Conservation (phyloP, 176 grass and related monocot species). For the Thinopyrum elongatum region DNA sequence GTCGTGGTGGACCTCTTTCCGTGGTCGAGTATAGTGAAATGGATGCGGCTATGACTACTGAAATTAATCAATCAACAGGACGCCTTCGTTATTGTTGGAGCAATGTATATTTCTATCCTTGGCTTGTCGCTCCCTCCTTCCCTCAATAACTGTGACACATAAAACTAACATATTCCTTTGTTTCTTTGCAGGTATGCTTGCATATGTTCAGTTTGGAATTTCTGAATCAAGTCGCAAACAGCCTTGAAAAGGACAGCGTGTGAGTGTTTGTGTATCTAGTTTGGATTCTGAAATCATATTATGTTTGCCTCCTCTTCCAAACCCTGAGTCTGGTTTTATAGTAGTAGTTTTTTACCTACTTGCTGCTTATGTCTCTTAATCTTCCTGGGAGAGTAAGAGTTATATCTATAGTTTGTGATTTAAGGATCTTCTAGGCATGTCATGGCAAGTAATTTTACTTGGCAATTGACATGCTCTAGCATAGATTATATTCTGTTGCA, state of each 20-base stretch:
- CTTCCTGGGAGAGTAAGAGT: slow-evolving; percentile 1
- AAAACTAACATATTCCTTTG: neutral
- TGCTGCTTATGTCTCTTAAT: slow-evolving; percentile 11
- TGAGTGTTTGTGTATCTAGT: slow-evolving; percentile 48
- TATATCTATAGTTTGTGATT: neutral
- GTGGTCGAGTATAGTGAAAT: slow-evolving; percentile 97
- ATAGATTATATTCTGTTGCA: neutral
- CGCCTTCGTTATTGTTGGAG: slow-evolving; percentile 98
- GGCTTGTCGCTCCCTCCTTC: neutral
- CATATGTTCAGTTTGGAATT: slow-evolving; percentile 95
- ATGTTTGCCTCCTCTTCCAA: slow-evolving; percentile 1
- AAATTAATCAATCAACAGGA: slow-evolving; percentile 96
- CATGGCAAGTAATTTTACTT: slow-evolving; percentile 4
- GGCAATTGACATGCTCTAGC: neutral
- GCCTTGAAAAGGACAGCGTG: slow-evolving; percentile 95
- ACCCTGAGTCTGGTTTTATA: neutral
- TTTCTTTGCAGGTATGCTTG: slow-evolving; percentile 60
- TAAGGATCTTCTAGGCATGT: neutral
- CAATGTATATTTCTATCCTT: slow-evolving; percentile 74
- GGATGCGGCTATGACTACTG: slow-evolving; percentile 83
- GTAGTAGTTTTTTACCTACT: neutral
- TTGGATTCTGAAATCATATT: neutral
- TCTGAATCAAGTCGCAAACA: slow-evolving; percentile 82
- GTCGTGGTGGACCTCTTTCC: slow-evolving; percentile 78
- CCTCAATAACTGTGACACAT: neutral